Evolutionary conservation across 169 alveolate species (phyloP).

Genomic region (Plasmodium cynomolgi): DNA sequence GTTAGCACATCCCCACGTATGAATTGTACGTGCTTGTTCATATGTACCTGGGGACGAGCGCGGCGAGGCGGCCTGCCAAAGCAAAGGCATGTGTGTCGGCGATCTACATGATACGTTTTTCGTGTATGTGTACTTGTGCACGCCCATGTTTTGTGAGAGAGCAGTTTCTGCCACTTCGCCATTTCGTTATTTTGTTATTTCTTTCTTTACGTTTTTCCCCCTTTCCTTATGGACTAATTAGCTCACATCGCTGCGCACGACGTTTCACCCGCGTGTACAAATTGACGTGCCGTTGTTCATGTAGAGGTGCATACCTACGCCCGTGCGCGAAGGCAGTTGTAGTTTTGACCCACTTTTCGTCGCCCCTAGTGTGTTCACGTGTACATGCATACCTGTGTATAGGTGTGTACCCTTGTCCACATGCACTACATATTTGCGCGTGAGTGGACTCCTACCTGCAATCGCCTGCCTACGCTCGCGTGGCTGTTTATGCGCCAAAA

Average conservation of each 20-base stretch:
- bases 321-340: neutral
- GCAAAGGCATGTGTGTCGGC: neutral
- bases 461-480: neutral
- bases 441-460: neutral
- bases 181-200: neutral
- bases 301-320: neutral
- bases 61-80: neutral
- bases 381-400: neutral
- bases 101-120: neutral
- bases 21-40: neutral
- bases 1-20: neutral
- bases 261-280: neutral
- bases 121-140: neutral
- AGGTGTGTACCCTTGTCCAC: neutral
- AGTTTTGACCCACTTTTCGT: neutral
- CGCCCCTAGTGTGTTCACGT: neutral
- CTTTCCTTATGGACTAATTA: neutral
- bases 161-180: neutral
- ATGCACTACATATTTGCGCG: constrained; percentile 6
- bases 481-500: neutral
- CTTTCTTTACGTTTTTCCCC: neutral
- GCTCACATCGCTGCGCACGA: neutral
- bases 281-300: neutral
- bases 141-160: neutral
- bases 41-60: neutral